These are phyloP conservation scores for Ballota nigra DNA, from an alignment of 257 asterid genomes.

Conservation along the genomic window DNA sequence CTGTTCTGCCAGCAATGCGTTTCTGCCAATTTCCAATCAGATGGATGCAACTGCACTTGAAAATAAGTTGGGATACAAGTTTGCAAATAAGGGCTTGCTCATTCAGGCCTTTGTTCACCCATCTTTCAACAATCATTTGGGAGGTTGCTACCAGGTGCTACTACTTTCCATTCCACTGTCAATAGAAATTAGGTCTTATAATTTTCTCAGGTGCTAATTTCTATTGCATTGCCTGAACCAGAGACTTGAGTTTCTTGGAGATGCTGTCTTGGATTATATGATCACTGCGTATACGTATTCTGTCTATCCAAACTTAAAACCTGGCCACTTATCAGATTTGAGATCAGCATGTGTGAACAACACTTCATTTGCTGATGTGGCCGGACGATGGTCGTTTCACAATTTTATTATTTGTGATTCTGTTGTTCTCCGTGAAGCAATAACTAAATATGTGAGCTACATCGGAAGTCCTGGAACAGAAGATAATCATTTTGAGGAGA, in stretches of 20 bases:
- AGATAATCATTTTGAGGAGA: conserved; percentile 46
- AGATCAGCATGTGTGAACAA: conserved; percentile 81
- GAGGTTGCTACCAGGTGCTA: conserved; percentile 95
- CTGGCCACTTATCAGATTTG: conserved; percentile 94
- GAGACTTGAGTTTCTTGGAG: conserved; percentile 98
- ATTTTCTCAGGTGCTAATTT: conserved; percentile 19
- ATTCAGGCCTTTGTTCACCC: conserved; percentile 97
- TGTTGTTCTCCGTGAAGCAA: conserved; percentile 54
- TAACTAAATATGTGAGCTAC: conserved; percentile 53
- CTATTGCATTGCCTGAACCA: conserved; percentile 36
- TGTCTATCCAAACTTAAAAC: conserved; percentile 78
- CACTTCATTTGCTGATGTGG: conserved; percentile 77
- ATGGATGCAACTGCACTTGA: conserved; percentile 60
- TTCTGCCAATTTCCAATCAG: conserved; percentile 58
- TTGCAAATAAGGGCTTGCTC: conserved; percentile 76
- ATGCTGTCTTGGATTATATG: conserved; percentile 96
- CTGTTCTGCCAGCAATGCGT: conserved; percentile 56
- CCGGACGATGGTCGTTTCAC: conserved; percentile 61
- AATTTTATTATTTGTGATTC: conserved; percentile 66
- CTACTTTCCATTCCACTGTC: conserved; percentile 11
- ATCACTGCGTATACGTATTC: conserved; percentile 87
- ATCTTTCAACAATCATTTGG: conserved; percentile 64
- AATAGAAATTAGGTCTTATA: neutral
- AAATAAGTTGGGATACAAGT: conserved; percentile 48
- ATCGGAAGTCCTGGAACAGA: conserved; percentile 37